Conservation (phyloP, 2,329 filamentous ascomycete species). For the Sporothrix curviconia region DNA sequence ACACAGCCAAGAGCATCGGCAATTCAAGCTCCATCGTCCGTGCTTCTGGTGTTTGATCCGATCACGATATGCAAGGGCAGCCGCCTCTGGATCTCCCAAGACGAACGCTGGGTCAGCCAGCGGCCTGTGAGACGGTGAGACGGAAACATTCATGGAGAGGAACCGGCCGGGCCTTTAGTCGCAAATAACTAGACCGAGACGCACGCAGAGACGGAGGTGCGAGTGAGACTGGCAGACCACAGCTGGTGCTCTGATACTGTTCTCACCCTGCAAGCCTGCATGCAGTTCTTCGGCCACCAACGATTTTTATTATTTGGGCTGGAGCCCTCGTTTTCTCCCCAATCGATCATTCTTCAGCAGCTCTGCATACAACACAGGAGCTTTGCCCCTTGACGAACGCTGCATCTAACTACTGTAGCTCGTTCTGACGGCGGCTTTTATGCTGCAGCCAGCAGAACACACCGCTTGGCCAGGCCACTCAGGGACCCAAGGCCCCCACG, state of each 20-base stretch:
- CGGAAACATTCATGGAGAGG: not conserved
- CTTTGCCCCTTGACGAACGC: not conserved
- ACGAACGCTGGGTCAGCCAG: not conserved
- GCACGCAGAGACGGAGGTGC: not conserved
- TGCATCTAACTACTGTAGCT: not conserved
- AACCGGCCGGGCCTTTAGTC: not conserved
- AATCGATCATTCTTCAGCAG: too few species aligned
- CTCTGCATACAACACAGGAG: not conserved
- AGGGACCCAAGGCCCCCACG: slow-evolving; percentile 2
- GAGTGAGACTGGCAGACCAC: not conserved
- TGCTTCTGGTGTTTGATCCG: too few species aligned
- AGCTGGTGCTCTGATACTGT: too few species aligned
- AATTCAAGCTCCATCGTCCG: not conserved
- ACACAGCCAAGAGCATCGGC: not conserved
- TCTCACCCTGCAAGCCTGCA: too few species aligned
- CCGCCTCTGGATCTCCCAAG: not conserved
- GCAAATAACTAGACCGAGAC: not conserved
- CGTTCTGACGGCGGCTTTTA: not conserved
- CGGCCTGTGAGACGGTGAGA: not conserved
- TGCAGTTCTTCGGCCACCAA: too few species aligned
- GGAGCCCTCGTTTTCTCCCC: too few species aligned
- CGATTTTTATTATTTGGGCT: too few species aligned
- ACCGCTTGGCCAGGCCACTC: not conserved
- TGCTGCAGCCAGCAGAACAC: not conserved
- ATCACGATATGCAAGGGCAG: not conserved